phyloP scores from a whole-genome alignment of 371 early-diverging fungal genomes.

The Mortierella sp. region DNA sequence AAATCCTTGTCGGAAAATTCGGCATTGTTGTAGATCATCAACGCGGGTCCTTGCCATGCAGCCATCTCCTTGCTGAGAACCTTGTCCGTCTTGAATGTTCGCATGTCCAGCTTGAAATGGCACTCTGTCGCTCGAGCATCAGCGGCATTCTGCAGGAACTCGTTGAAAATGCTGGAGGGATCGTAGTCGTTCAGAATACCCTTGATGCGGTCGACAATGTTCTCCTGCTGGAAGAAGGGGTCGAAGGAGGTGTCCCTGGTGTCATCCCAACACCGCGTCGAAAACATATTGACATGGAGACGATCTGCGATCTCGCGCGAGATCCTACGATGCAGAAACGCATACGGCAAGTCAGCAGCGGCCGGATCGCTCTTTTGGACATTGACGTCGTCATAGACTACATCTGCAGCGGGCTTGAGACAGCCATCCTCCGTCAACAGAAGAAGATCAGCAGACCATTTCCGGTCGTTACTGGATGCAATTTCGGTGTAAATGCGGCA shows the following conservation, averaged over 20 bases:
- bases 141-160: slow-evolving; percentile 61
- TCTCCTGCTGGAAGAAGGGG: slow-evolving; percentile 35
- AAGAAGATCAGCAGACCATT: slow-evolving; percentile 2
- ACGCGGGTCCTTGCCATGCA: slow-evolving; percentile 59
- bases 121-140: slow-evolving; percentile 59
- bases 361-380: neutral
- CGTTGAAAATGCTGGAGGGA: slow-evolving; percentile 40
- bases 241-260: slow-evolving; percentile 24
- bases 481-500: slow-evolving; percentile 4
- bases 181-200: slow-evolving; percentile 51
- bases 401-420: slow-evolving; percentile 12
- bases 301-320: neutral
- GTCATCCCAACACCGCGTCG: slow-evolving; percentile 22
- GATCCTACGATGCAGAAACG: slow-evolving; percentile 15
- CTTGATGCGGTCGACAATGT: slow-evolving; percentile 27
- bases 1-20: slow-evolving; percentile 50
- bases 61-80: slow-evolving; percentile 43
- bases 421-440: slow-evolving; percentile 12
- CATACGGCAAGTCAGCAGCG: neutral
- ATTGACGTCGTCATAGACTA: slow-evolving; percentile 32
- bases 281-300: slow-evolving; percentile 29
- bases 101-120: slow-evolving; percentile 40
- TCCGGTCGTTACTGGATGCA: neutral
- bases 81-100: slow-evolving; percentile 2
- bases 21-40: slow-evolving; percentile 56